phyloP scores from a whole-genome alignment of 768 basidiomycete genomes.

The Lyophyllum semitale region DNA sequence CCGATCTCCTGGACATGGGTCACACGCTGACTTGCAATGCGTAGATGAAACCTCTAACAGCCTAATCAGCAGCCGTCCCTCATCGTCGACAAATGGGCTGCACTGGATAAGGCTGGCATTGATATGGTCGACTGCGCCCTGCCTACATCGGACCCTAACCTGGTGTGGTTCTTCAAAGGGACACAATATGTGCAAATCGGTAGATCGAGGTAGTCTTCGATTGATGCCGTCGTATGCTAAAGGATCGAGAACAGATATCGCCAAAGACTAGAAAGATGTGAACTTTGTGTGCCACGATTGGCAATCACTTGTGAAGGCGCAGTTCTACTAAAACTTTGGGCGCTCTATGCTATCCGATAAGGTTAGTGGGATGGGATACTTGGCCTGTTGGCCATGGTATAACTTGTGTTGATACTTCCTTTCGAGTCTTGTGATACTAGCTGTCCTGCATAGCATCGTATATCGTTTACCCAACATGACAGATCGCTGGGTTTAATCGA shows the following conservation, averaged over 20 bases:
- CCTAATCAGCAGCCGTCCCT: neutral
- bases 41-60: neutral
- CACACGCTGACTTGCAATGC: neutral
- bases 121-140: neutral
- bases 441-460: too few species aligned
- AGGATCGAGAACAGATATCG: neutral
- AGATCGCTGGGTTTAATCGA: too few species aligned
- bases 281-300: neutral
- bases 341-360: too few species aligned
- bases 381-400: too few species aligned
- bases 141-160: neutral
- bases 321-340: neutral
- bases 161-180: neutral
- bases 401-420: too few species aligned
- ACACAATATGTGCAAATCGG: neutral
- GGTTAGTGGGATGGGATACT: too few species aligned
- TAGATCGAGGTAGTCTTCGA: neutral
- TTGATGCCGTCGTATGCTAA: neutral
- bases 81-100: slow-evolving; percentile 1
- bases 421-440: too few species aligned
- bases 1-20: neutral
- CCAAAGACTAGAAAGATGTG: neutral
- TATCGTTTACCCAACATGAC: too few species aligned
- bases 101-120: neutral
- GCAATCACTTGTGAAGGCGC: neutral